phyloP scores from a whole-genome alignment of 305 asterid genomes.

The Fraxinus sp. region DNA sequence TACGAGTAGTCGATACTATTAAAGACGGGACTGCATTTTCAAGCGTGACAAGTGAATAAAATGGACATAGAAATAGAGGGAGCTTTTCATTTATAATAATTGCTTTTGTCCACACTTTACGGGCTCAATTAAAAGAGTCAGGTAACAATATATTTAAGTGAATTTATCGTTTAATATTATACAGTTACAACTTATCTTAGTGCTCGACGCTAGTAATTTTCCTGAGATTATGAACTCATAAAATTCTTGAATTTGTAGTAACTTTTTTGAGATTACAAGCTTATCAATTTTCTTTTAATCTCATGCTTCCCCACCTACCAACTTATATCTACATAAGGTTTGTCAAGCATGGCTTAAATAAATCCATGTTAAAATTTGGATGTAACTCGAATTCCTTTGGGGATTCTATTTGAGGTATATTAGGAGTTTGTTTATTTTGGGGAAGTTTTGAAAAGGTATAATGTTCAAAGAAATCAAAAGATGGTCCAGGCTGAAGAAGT shows the following conservation, averaged over 20 bases:
- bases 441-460: not conserved
- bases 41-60: not conserved
- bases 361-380: not conserved
- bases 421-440: not conserved
- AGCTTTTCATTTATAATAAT: not conserved
- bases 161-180: no score
- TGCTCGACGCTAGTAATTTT: not conserved
- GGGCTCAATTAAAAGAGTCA: not conserved
- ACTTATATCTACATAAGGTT: not conserved
- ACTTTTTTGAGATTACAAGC: not conserved
- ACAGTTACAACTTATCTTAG: not conserved
- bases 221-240: not conserved
- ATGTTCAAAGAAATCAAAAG: not conserved
- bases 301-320: not conserved
- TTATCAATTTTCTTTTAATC: not conserved
- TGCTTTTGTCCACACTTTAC: not conserved
- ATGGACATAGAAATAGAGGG: constrained; percentile 4
- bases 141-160: no score
- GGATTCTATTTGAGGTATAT: not conserved
- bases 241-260: not conserved
- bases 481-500: not conserved
- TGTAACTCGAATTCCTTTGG: not conserved
- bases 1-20: not conserved
- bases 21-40: not conserved
- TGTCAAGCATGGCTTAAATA: not conserved